A percentile compares a stretch with the other conserved stretches of the same genome.
phyloP scores from a whole-genome alignment of 352 stramenopile species.

The Globisporangium canariense region DNA sequence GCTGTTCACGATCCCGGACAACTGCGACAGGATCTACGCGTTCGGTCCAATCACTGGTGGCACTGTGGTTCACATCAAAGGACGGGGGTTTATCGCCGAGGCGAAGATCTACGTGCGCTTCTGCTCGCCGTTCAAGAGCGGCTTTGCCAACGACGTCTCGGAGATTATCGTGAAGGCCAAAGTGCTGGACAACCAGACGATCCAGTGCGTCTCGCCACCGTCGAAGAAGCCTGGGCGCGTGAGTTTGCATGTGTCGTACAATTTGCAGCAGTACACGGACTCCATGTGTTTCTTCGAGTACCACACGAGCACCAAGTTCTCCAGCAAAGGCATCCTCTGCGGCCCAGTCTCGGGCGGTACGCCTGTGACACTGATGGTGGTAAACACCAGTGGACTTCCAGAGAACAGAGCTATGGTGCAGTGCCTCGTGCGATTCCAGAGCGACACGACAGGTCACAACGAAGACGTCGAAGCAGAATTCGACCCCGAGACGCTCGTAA shows the following conservation, averaged over 20 bases:
- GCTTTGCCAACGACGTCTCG: constrained; percentile 26
- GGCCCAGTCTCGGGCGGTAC: constrained; percentile 57
- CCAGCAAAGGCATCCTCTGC: constrained; percentile 42
- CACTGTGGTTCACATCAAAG: constrained; percentile 52
- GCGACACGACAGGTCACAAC: constrained; percentile 23
- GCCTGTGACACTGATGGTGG: constrained; percentile 38
- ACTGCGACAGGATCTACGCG: constrained; percentile 37
- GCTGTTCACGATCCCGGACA: constrained; percentile 44
- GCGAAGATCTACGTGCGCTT: constrained; percentile 70
- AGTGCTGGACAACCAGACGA: constrained; percentile 50
- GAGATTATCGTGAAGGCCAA: constrained; percentile 47
- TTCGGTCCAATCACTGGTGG: constrained; percentile 49
- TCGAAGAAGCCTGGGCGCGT: constrained; percentile 32
- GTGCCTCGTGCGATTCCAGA: constrained; percentile 45
- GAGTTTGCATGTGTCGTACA: constrained; percentile 61
- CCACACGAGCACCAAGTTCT: constrained; percentile 41
- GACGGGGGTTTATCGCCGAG: constrained; percentile 49
- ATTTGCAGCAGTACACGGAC: constrained; percentile 66
- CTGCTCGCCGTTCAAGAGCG: constrained; percentile 33
- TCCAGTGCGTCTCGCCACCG: constrained; percentile 43
- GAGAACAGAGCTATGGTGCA: constrained; percentile 35
- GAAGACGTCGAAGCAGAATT: constrained; percentile 40
- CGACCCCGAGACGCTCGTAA: constrained; percentile 23
- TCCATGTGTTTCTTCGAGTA: constrained; percentile 73
- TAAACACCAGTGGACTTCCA: constrained; percentile 37